Percentiles rank a stretch among this genome's conserved stretches.
These are phyloP conservation scores for Golubevia sp. DNA, from an alignment of 1,284 basidiomycete genomes.

Conservation along the genomic window DNA sequence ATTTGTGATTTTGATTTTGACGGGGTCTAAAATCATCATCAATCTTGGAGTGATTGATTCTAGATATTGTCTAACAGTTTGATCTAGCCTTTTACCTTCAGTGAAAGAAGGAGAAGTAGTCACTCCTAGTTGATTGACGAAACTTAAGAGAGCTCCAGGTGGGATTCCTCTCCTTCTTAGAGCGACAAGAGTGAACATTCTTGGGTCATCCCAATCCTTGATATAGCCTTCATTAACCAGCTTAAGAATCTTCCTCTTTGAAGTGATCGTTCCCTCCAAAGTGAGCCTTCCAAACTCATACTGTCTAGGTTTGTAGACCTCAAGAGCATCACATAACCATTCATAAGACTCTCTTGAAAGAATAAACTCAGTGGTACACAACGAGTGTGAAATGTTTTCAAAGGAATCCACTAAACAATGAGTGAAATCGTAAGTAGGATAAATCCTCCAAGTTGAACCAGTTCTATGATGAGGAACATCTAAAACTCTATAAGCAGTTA, in stretches of 20 bases:
- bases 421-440: constrained; percentile 61
- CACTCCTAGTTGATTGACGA: constrained; percentile 54
- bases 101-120: constrained; percentile 45
- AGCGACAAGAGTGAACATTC: constrained; percentile 56
- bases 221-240: constrained; percentile 50
- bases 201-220: constrained; percentile 59
- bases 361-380: constrained; percentile 61
- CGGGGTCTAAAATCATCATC: constrained; percentile 58
- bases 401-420: constrained; percentile 60
- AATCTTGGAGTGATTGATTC: constrained; percentile 51
- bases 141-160: constrained; percentile 53
- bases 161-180: constrained; percentile 53
- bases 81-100: constrained; percentile 47
- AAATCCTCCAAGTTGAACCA: constrained; percentile 55
- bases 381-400: constrained; percentile 61
- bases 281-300: constrained; percentile 57
- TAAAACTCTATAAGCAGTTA: constrained; percentile 59
- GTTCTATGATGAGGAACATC: constrained; percentile 57
- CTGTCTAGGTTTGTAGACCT: constrained; percentile 61
- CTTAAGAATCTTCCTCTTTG: constrained; percentile 58
- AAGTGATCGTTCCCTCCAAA: constrained; percentile 56
- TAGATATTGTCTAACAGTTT: constrained; percentile 53
- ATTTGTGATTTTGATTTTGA: constrained; percentile 48
- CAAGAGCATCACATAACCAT: constrained; percentile 59
- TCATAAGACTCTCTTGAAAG: constrained; percentile 57